phyloP scores from a whole-genome alignment of 305 asterid genomes.

The Fraxinus sp. region DNA sequence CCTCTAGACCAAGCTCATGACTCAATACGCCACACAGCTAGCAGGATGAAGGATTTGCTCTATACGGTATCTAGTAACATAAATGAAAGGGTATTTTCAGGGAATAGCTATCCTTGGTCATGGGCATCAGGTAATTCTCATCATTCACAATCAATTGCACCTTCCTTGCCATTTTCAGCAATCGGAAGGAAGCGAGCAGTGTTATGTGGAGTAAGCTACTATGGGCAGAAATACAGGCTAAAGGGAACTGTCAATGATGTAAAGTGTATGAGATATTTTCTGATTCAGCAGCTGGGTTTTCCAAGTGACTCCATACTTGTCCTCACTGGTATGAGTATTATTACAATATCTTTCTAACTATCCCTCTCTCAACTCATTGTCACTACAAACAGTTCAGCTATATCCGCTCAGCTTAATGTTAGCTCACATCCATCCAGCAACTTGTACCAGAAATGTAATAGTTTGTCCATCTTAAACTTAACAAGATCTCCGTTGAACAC shows the following conservation, averaged over 20 bases:
- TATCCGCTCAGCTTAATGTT: neutral
- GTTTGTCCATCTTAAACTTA: neutral
- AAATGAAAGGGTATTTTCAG: constrained; percentile 17
- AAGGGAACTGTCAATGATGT: constrained; percentile 56
- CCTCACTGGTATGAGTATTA: constrained; percentile 47
- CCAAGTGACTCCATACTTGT: constrained; percentile 46
- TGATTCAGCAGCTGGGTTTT: constrained; percentile 40
- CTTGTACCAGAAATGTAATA: neutral
- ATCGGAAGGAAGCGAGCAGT: constrained; percentile 52
- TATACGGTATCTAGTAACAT: constrained; percentile 27
- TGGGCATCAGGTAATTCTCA: constrained; percentile 21
- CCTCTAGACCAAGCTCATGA: constrained; percentile 23
- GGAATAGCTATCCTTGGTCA: constrained; percentile 14
- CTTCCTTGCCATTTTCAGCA: constrained; percentile 28
- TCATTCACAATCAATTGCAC: constrained; percentile 24
- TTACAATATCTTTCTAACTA: neutral
- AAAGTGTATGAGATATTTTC: constrained; percentile 48
- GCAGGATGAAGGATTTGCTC: constrained; percentile 28
- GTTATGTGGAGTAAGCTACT: constrained; percentile 58
- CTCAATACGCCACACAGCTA: constrained; percentile 27
- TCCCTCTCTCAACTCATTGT: neutral
- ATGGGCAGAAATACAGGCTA: constrained; percentile 47
- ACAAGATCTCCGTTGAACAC: neutral
- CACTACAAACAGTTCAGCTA: neutral
- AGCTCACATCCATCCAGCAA: neutral